Base-by-base conservation (phyloP, 495 filamentous ascomycete genomes). In the Penicillium crystallinum region DNA sequence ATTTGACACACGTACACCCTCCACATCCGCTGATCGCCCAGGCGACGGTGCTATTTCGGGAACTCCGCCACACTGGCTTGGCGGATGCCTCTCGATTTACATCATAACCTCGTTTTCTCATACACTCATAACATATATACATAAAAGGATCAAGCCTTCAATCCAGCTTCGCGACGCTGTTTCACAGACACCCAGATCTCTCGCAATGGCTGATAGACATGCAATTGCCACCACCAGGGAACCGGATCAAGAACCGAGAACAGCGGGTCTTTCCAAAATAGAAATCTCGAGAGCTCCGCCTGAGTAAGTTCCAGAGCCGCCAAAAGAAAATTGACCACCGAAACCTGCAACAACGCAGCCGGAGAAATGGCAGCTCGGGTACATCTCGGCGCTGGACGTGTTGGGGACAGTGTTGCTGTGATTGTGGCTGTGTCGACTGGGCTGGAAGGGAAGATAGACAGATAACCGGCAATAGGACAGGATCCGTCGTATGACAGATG, bases 191-290 rank as follows among this genome's bases (percentile, higher is more conserved):
- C 7, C 53, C 64, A 66, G 3, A 70, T 31, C 52, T 70, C 68
- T 6, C 54, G 60, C 44, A 74, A 42, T 1, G 72, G 73, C 31
- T 58, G 61, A 40, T 63, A 71, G 22, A 76, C 42, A 62, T 76
- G 73, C 2, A 58, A 55, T 57, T 76, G 56, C 73, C 73, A 76
- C 73, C 73, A 76, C 73, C 73, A 76, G 8, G 73, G 73, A 19
- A 76, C 22, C 12, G 73, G 73, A 50, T 76, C 73, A 12, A 54
- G 42, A 19, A 31, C 22, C 2, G 66, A 68, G 33, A 75, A 75
- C 9, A 56, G 61, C 25, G 62, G 55, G 30, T 72, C 48, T 25
- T 63, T 60, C 70, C 68, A 75, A 44, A 73, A 72, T 0, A 68
- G 33, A 14, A 71, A 47, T 4, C 40, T 55, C 11, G 21, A 18